These are phyloP conservation scores for Aspergillus pseudotamarii DNA, from an alignment of 2,329 filamentous ascomycete genomes.

Conservation along the genomic window DNA sequence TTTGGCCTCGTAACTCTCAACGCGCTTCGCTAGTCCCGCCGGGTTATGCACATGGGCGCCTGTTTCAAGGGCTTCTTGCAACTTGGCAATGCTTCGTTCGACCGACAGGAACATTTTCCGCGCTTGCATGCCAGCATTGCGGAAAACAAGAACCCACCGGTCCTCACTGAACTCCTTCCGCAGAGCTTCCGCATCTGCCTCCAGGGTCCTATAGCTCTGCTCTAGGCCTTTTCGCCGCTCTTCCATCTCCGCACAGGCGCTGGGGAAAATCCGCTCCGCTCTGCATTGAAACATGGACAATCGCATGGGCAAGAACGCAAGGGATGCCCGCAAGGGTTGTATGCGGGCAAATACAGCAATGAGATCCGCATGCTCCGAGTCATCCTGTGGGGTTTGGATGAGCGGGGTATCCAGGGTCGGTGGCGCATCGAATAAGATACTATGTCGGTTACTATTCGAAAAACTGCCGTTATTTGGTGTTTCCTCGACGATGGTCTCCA, in stretches of 20 bases:
- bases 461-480: slow-evolving; percentile 63
- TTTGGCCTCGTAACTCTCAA: slow-evolving; percentile 93
- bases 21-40: slow-evolving; percentile 72
- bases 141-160: slow-evolving; percentile 93
- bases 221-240: slow-evolving; percentile 75
- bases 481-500: slow-evolving; percentile 93
- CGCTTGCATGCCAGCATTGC: slow-evolving; percentile 86
- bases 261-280: slow-evolving; percentile 79
- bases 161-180: slow-evolving; percentile 92
- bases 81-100: slow-evolving; percentile 79
- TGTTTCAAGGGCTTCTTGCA: slow-evolving; percentile 77
- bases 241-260: slow-evolving; percentile 85
- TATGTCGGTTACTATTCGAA: slow-evolving; percentile 66
- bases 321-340: slow-evolving; percentile 87
- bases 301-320: slow-evolving; percentile 95
- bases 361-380: slow-evolving; percentile 82
- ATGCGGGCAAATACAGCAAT: slow-evolving; percentile 91
- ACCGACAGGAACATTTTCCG: slow-evolving; percentile 97
- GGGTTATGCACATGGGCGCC: slow-evolving; percentile 74
- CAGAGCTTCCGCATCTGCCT: slow-evolving; percentile 85
- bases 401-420: slow-evolving; percentile 43
- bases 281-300: slow-evolving; percentile 81
- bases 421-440: slow-evolving; percentile 62
- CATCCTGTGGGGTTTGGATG: slow-evolving; percentile 67
- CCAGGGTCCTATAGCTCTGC: slow-evolving; percentile 82